Conservation (phyloP, 495 filamentous ascomycete species). For the Bombardia bombarda region DNA sequence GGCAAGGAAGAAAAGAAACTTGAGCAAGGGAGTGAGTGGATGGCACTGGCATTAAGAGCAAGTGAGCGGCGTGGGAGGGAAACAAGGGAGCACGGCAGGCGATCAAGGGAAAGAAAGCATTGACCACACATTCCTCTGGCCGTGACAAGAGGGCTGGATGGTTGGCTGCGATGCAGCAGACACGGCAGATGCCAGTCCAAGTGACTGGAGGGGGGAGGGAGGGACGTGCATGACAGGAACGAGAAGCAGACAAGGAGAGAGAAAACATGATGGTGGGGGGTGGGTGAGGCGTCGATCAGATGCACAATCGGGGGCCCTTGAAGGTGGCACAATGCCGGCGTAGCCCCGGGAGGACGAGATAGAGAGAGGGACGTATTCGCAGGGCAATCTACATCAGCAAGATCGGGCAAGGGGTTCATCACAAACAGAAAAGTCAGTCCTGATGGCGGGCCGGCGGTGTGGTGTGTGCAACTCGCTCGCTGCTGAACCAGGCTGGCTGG, state of each 20-base stretch:
- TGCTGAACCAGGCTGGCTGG: too few species aligned
- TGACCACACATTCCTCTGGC: constrained; percentile 11
- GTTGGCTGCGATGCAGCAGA: constrained; percentile 4
- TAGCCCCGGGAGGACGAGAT: too few species aligned
- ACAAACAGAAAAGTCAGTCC: neutral
- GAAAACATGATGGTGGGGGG: neutral
- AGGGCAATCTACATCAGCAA: too few species aligned
- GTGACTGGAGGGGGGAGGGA: neutral
- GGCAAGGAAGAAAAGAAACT: neutral
- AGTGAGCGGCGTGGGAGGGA: neutral
- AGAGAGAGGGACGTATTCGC: too few species aligned
- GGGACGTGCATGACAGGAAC: neutral
- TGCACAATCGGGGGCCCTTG: neutral
- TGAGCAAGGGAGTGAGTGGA: constrained; percentile 1
- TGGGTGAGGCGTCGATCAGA: neutral
- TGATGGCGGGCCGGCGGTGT: too few species aligned
- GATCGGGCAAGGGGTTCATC: neutral
- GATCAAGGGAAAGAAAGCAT: constrained; percentile 5
- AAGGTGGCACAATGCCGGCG: constrained; percentile 3
- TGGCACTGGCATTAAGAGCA: constrained; percentile 6
- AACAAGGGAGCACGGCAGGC: constrained; percentile 1
- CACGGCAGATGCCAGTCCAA: constrained; percentile 1
- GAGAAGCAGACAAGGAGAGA: neutral
- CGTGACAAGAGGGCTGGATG: constrained; percentile 2
- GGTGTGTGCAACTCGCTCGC: too few species aligned